Evolutionary conservation across 2,329 filamentous ascomycete species (phyloP).

Genomic region (Grosmannia huntii): DNA sequence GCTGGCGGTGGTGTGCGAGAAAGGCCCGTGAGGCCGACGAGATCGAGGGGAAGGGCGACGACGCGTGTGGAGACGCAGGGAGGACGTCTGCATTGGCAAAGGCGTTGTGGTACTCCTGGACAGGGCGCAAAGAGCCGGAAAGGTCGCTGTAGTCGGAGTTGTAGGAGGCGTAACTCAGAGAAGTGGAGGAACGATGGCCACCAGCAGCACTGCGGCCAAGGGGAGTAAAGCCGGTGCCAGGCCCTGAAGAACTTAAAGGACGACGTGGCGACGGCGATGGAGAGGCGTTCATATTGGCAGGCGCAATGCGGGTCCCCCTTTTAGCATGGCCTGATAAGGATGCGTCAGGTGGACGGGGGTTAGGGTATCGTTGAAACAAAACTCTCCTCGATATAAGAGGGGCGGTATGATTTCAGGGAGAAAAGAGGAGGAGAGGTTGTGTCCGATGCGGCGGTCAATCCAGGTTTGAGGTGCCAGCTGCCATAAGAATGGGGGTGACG

Average conservation of each 20-base stretch:
- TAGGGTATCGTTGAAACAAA: neutral
- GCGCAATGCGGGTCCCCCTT: neutral
- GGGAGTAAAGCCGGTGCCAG: neutral
- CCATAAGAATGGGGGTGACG: too few relatives aligned
- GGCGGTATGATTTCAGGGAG: too few relatives aligned
- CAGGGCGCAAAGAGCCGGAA: constrained; percentile 10
- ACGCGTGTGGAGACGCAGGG: neutral
- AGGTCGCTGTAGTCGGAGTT: neutral
- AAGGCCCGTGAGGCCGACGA: constrained; percentile 12
- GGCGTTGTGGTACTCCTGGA: constrained; percentile 22
- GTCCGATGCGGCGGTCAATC: too few relatives aligned
- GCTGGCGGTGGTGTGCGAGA: constrained; percentile 20
- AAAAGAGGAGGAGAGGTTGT: too few relatives aligned
- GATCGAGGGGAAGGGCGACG: constrained; percentile 8
- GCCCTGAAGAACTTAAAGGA: neutral
- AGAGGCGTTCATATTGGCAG: constrained; percentile 4
- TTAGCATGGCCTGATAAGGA: constrained; percentile 25
- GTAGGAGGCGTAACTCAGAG: neutral
- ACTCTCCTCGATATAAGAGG: too few relatives aligned
- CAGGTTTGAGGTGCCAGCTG: too few relatives aligned
- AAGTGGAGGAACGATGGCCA: neutral
- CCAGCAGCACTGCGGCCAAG: neutral
- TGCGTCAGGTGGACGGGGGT: neutral
- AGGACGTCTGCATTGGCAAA: constrained; percentile 16
- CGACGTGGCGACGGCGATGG: constrained; percentile 7